Conservation (phyloP, 1,139 yeast species). For the Yamadazyma friedrichii region DNA sequence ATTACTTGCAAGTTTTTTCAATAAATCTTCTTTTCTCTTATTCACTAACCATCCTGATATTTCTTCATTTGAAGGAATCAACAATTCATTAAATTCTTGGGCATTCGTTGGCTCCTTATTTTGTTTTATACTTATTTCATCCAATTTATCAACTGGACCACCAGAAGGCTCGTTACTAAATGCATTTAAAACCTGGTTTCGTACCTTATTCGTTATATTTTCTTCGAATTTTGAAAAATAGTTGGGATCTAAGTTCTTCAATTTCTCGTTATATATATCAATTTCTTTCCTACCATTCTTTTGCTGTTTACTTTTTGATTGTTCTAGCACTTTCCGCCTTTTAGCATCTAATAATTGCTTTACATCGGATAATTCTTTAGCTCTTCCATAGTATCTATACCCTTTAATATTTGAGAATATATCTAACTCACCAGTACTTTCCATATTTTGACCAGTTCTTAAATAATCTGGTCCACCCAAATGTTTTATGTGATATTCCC, state of each 20-base stretch:
- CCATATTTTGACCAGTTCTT: constrained; percentile 23
- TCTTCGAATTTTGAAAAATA: constrained; percentile 28
- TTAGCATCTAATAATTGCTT: constrained; percentile 45
- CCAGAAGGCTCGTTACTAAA: not conserved
- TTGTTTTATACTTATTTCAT: constrained; percentile 3
- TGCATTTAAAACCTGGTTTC: not conserved
- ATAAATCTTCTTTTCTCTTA: constrained; percentile 42
- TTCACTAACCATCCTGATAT: constrained; percentile 50
- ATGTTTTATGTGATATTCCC: constrained; percentile 73
- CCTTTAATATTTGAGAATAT: constrained; percentile 40
- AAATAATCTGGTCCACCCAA: constrained; percentile 72
- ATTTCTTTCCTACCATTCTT: constrained; percentile 3
- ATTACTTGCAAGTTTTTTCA: constrained; percentile 19
- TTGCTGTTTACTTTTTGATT: no score
- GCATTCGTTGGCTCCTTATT: constrained; percentile 2
- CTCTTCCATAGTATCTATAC: constrained; percentile 79
- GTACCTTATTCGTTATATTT: not conserved
- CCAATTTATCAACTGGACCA: not conserved
- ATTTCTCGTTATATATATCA: constrained; percentile 11
- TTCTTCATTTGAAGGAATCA: constrained; percentile 37
- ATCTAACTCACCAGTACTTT: constrained; percentile 23
- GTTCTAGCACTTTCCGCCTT: constrained; percentile 12
- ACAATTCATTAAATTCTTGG: no score
- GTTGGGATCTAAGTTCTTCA: constrained; percentile 16
- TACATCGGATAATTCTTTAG: constrained; percentile 78